phyloP scores from a whole-genome alignment of 1,284 basidiomycete genomes.

The Trichosporon coremiiforme region DNA sequence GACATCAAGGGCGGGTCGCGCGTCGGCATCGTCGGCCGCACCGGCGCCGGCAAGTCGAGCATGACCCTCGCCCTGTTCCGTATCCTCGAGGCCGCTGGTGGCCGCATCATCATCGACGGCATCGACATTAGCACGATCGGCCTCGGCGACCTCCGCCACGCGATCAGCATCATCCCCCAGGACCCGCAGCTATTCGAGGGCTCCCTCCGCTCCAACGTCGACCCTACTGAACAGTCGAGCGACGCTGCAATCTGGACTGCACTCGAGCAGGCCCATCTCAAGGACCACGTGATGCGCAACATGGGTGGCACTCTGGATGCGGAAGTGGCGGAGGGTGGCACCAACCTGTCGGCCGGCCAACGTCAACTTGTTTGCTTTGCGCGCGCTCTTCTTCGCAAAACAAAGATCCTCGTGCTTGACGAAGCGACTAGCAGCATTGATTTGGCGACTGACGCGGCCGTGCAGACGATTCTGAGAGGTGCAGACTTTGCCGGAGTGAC shows the following conservation, averaged over 20 bases:
- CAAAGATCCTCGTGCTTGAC: conserved; percentile 85
- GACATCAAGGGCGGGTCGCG: conserved; percentile 70
- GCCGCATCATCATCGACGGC: conserved; percentile 79
- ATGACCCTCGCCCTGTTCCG: conserved; percentile 62
- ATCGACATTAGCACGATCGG: conserved; percentile 82
- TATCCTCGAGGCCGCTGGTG: conserved; percentile 78
- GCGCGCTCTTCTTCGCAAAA: conserved; percentile 72
- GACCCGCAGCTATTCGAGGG: conserved; percentile 80
- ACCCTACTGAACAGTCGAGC: conserved; percentile 60
- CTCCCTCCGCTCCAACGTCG: conserved; percentile 62
- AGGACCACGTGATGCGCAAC: conserved; percentile 65
- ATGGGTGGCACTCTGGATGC: conserved; percentile 75
- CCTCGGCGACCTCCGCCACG: conserved; percentile 66
- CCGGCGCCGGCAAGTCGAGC: conserved; percentile 86
- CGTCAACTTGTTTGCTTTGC: conserved; percentile 81
- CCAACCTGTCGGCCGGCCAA: conserved; percentile 79
- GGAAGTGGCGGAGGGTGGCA: conserved; percentile 73
- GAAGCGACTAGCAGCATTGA: conserved; percentile 69
- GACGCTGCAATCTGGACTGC: conserved; percentile 83
- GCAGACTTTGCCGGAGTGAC: conserved; percentile 63
- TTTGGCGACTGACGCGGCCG: conserved; percentile 79
- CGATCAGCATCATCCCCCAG: conserved; percentile 89
- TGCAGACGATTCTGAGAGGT: conserved; percentile 54
- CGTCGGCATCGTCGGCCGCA: conserved; percentile 81
- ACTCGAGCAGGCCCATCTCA: conserved; percentile 66